Evolutionary conservation across 768 basidiomycete genomes (phyloP).

Genomic region (Mrakia blollopis): DNA sequence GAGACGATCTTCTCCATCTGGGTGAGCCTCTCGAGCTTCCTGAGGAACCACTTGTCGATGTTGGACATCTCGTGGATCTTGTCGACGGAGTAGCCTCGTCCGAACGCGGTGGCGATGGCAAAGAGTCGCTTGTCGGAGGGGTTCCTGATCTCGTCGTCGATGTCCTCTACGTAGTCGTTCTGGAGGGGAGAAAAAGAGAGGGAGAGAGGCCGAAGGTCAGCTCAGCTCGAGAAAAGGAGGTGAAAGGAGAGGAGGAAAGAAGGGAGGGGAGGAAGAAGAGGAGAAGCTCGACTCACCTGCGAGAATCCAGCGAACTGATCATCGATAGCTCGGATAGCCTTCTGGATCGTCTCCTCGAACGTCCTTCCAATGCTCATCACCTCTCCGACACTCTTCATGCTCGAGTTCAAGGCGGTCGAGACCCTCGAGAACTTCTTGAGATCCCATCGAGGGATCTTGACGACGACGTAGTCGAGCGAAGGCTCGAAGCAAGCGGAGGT

Average conservation of each 20-base stretch:
- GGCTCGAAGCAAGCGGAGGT: conserved; percentile 98
- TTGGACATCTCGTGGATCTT: conserved; percentile 97
- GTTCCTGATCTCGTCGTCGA: conserved; percentile 87
- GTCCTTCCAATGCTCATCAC: conserved; percentile 99
- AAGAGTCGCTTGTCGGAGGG: conserved; percentile 97
- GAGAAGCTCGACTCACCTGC: conserved; percentile 51
- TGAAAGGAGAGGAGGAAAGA: background rate
- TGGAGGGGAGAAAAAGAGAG: conserved; percentile 41
- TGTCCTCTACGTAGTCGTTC: conserved; percentile 82
- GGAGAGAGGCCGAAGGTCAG: background rate
- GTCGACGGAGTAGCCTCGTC: conserved; percentile 86
- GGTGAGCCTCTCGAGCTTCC: conserved; percentile 74
- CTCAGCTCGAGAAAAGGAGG: background rate
- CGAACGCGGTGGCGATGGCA: conserved; percentile 89
- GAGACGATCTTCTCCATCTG: conserved; percentile 70
- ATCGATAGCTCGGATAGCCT: conserved; percentile 94
- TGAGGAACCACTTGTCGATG: conserved; percentile 98
- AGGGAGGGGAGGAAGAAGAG: background rate
- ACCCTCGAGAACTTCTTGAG: conserved; percentile 96
- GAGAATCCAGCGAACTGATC: conserved; percentile 91
- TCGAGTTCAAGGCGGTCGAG: conserved; percentile 80
- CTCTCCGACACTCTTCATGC: conserved; percentile 99
- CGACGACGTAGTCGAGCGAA: conserved; percentile 91
- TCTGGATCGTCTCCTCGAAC: conserved; percentile 98
- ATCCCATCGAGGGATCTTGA: conserved; percentile 99